Conservation (phyloP, 768 basidiomycete species). For the Mycena latifolia region DNA sequence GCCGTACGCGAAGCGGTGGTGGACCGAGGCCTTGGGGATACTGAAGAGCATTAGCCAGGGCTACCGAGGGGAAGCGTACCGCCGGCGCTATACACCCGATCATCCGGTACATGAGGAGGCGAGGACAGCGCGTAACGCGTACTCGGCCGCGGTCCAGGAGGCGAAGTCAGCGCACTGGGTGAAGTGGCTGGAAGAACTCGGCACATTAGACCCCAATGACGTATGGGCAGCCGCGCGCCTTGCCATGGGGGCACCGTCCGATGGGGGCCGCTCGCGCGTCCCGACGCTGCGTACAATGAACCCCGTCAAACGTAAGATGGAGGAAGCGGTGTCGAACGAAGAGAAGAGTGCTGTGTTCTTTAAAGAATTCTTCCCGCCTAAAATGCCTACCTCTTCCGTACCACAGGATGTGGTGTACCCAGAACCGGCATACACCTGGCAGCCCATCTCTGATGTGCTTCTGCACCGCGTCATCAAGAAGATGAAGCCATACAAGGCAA, state of each 20-base stretch:
- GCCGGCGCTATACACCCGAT: background rate
- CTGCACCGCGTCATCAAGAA: constrained; percentile 40
- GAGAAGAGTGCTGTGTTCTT: constrained; percentile 40
- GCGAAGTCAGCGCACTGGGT: too few relatives aligned
- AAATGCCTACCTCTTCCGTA: constrained; percentile 10
- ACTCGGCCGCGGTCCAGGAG: too few relatives aligned
- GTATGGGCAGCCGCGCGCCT: too few relatives aligned
- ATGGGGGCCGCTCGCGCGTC: too few relatives aligned
- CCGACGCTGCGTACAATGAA: too few relatives aligned
- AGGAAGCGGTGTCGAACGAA: constrained; percentile 34
- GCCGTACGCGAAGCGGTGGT: background rate
- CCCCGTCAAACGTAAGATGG: too few relatives aligned
- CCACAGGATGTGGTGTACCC: constrained; percentile 41
- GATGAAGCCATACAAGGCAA: constrained; percentile 51
- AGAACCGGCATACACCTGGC: constrained; percentile 34
- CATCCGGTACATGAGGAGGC: too few relatives aligned
- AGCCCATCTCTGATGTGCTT: constrained; percentile 40
- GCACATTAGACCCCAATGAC: too few relatives aligned
- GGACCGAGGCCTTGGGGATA: background rate
- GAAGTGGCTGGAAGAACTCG: too few relatives aligned
- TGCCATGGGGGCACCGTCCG: too few relatives aligned
- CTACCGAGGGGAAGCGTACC: background rate
- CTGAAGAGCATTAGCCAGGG: background rate
- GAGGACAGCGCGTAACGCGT: too few relatives aligned
- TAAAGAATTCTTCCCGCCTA: constrained; percentile 45